Evolutionary conservation across 768 basidiomycete species (phyloP).

Genomic region (Lentinula raphanica): DNA sequence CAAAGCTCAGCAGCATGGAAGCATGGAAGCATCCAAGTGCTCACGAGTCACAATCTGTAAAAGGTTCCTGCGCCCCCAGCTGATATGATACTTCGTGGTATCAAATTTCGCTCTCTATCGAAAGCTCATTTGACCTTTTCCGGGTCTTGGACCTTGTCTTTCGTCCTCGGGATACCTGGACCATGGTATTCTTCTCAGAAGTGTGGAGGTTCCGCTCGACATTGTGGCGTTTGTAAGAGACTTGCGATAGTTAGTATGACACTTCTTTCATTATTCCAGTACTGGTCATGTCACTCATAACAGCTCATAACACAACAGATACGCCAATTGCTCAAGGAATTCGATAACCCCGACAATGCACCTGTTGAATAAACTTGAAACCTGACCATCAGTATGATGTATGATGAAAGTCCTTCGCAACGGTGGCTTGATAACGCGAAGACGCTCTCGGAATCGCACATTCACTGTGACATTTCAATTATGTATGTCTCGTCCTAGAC

Average conservation of each 20-base stretch:
- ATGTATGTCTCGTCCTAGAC: background rate
- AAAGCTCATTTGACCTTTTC: background rate
- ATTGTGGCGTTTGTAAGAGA: background rate
- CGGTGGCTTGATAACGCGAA: slow-evolving; percentile 2
- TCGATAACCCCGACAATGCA: background rate
- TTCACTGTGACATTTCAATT: background rate
- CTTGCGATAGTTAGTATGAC: background rate
- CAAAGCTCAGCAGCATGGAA: too few relatives aligned
- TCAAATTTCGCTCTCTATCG: background rate
- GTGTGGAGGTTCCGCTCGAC: background rate
- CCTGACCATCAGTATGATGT: background rate
- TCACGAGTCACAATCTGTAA: background rate
- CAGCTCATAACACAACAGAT: too few relatives aligned
- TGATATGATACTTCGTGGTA: background rate
- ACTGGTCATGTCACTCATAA: background rate
- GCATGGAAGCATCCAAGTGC: background rate
- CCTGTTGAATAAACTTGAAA: background rate
- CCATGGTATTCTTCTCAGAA: background rate
- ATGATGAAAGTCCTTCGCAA: background rate
- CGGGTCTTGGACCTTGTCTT: too few relatives aligned
- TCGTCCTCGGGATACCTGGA: background rate
- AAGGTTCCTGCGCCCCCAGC: background rate
- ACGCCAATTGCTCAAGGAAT: background rate
- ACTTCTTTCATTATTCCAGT: background rate
- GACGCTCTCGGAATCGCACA: background rate